Evolutionary conservation across 2,329 filamentous ascomycete genomes (phyloP).

Genomic region (Blastomyces parvus): DNA sequence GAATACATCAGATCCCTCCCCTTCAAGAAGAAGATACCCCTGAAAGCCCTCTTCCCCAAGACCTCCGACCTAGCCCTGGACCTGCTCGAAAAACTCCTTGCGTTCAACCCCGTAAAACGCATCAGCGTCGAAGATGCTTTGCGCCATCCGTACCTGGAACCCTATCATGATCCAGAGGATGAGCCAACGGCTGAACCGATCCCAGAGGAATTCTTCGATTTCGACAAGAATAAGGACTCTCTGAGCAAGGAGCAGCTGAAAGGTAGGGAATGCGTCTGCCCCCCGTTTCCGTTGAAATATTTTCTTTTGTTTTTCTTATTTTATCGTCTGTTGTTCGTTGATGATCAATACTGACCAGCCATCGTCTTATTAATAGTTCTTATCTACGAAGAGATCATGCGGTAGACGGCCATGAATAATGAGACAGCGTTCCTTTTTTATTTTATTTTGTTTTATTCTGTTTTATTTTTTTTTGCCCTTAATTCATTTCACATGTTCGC

Average conservation of each 20-base stretch:
- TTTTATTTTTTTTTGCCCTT: too few relatives aligned
- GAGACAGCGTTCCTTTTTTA: too few relatives aligned
- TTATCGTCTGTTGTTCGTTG: background rate
- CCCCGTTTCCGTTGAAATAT: background rate
- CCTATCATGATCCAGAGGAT: constrained; percentile 97
- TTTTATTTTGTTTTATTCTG: background rate
- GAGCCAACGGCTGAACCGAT: constrained; percentile 95
- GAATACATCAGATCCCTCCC: constrained; percentile 97
- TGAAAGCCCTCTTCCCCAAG: constrained; percentile 95
- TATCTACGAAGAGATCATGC: constrained; percentile 96
- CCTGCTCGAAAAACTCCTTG: constrained; percentile 85
- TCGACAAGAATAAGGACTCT: constrained; percentile 99
- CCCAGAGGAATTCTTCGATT: constrained; percentile 98
- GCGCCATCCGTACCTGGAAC: constrained; percentile 95
- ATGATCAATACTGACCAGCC: constrained; percentile 16
- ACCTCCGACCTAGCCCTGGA: constrained; percentile 96
- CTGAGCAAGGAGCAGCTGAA: constrained; percentile 98
- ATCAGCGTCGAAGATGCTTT: constrained; percentile 96
- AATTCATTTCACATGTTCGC: background rate
- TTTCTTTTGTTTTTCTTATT: background rate
- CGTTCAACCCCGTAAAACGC: constrained; percentile 97
- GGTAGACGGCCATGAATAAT: constrained; percentile 35
- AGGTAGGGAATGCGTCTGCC: constrained; percentile 42
- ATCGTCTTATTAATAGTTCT: constrained; percentile 43
- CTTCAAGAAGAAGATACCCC: constrained; percentile 99